Evolutionary conservation across 768 basidiomycete genomes (phyloP).

Genomic region (Kwoniella pini): DNA sequence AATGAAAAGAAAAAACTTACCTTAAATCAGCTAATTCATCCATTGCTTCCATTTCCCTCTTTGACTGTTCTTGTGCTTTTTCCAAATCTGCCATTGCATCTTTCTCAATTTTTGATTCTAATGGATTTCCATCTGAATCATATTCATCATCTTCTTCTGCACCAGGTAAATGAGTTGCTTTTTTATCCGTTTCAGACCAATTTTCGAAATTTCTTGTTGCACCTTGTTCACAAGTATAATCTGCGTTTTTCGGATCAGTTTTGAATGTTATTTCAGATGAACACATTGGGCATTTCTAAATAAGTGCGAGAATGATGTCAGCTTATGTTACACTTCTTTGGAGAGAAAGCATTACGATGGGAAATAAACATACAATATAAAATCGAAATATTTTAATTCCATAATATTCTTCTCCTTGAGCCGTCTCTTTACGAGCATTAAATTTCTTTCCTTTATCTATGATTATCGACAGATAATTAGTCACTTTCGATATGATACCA

Average conservation of each 20-base stretch:
- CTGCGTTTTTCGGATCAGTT: conserved; percentile 79
- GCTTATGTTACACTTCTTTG: too few species aligned
- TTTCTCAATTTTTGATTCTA: conserved; percentile 68
- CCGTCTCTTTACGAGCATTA: conserved; percentile 97
- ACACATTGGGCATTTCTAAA: conserved; percentile 75
- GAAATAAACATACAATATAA: conserved; percentile 43
- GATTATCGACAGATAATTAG: conserved; percentile 1
- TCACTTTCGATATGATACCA: too few species aligned
- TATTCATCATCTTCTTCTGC: conserved; percentile 54
- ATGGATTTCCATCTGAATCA: conserved; percentile 50
- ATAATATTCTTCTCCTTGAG: conserved; percentile 94
- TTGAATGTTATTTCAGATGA: conserved; percentile 99
- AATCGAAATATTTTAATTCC: conserved; percentile 74
- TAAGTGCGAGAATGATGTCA: too few species aligned
- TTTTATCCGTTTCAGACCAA: conserved; percentile 73
- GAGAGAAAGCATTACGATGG: background rate
- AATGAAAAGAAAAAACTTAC: conserved; percentile 50
- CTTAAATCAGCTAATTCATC: conserved; percentile 82
- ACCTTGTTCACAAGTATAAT: conserved; percentile 78
- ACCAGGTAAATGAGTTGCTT: conserved; percentile 43
- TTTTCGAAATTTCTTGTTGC: conserved; percentile 98
- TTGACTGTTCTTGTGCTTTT: conserved; percentile 85
- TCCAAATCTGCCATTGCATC: conserved; percentile 98
- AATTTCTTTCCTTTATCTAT: conserved; percentile 98
- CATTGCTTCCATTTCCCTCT: conserved; percentile 97